A percentile compares a stretch with the other conserved stretches of the same genome.
Evolutionary conservation across 352 stramenopile genomes (phyloP).

Genomic region (Globisporangium paddicum): DNA sequence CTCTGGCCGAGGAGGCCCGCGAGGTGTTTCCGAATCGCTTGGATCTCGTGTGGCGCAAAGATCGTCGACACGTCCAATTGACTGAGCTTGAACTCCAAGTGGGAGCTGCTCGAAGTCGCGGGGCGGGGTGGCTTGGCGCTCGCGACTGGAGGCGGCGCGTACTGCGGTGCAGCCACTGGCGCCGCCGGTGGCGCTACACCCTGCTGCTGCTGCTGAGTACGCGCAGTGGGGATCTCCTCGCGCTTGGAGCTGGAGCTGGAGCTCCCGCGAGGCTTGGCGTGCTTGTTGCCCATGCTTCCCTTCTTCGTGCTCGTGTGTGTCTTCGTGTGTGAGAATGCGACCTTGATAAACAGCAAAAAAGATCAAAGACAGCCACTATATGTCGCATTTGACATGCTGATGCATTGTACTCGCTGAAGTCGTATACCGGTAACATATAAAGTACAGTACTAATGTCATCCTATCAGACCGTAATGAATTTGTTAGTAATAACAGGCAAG

Average conservation of each 20-base stretch:
- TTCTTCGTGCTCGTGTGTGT: not conserved
- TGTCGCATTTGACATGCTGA: no score
- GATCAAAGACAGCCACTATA: no score
- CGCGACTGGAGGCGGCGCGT: constrained; percentile 1
- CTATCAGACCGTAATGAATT: no score
- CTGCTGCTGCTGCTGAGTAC: constrained; percentile 11
- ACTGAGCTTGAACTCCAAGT: constrained; percentile 66
- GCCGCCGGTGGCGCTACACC: constrained; percentile 1
- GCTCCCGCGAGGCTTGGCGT: constrained; percentile 49
- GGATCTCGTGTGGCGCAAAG: constrained; percentile 75
- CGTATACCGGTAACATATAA: no score
- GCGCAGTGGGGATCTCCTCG: constrained; percentile 13
- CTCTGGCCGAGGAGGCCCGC: constrained; percentile 56
- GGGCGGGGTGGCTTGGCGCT: constrained; percentile 18
- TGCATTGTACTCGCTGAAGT: no score
- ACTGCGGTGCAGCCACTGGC: not conserved
- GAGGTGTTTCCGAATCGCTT: constrained; percentile 74
- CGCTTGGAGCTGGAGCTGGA: constrained; percentile 22
- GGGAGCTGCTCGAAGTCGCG: constrained; percentile 20
- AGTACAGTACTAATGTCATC: no score
- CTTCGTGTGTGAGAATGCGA: not conserved
- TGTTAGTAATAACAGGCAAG: no score
- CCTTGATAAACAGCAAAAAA: no score
- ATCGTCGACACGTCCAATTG: constrained; percentile 68
- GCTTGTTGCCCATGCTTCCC: constrained; percentile 81